Evolutionary conservation across 305 asterid genomes (phyloP).

Genomic region (Coffea humblotiana): DNA sequence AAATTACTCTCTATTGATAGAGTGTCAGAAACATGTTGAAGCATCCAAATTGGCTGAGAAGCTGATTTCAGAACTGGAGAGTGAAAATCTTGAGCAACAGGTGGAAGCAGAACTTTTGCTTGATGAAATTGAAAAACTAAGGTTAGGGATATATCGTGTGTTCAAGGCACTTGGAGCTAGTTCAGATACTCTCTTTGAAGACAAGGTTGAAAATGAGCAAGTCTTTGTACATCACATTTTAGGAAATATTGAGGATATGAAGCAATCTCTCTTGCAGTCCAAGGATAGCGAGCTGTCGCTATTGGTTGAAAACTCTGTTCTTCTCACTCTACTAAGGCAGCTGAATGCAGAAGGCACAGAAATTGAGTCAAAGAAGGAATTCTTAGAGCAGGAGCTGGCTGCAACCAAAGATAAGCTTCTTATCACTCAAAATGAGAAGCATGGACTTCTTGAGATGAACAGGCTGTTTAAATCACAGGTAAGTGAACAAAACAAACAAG

Average conservation of each 20-base stretch:
- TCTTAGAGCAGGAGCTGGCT: conserved; percentile 52
- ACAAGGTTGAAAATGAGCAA: conserved; percentile 57
- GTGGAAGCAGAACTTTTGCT: conserved; percentile 74
- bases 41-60: conserved; percentile 87
- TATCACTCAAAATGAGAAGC: conserved; percentile 44
- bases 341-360: conserved; percentile 66
- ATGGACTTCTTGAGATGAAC: conserved; percentile 52
- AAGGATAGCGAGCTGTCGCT: conserved; percentile 68
- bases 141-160: conserved; percentile 64
- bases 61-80: conserved; percentile 77
- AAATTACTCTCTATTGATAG: conserved; percentile 57
- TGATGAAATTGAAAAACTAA: conserved; percentile 76
- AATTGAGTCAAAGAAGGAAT: conserved; percentile 49
- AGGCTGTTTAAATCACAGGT: conserved; percentile 41
- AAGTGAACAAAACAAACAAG: conserved; percentile 36
- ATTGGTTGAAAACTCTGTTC: conserved; percentile 77
- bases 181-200: conserved; percentile 33
- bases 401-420: conserved; percentile 45
- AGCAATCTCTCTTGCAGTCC: conserved; percentile 41
- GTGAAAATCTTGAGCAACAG: conserved; percentile 83
- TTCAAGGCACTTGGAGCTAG: conserved; percentile 60
- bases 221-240: conserved; percentile 49
- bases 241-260: conserved; percentile 60
- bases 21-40: conserved; percentile 87
- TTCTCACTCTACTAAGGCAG: conserved; percentile 65